Conservation (phyloP, 345 rosid species). For the Aethionema arabicum region DNA sequence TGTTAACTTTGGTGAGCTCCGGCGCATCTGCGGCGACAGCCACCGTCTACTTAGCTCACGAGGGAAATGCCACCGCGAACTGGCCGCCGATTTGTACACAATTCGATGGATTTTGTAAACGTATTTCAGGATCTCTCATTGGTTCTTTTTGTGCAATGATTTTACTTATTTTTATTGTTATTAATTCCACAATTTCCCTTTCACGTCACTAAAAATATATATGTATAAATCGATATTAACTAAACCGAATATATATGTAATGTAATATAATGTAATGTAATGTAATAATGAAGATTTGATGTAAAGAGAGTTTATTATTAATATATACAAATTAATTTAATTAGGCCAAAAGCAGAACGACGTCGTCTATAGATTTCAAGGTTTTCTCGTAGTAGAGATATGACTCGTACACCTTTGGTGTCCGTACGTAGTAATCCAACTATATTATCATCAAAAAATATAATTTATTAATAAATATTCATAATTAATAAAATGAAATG, state of each 20-base stretch:
- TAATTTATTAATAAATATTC: not conserved
- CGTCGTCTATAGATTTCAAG: slow-evolving; percentile 64
- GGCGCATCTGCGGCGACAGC: slow-evolving; percentile 40
- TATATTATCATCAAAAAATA: slow-evolving; percentile 31
- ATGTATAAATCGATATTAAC: not conserved
- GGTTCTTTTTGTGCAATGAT: slow-evolving; percentile 58
- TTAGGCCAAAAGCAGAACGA: slow-evolving; percentile 57
- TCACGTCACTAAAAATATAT: slow-evolving; percentile 38
- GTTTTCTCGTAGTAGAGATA: slow-evolving; percentile 86
- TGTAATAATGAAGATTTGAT: not conserved
- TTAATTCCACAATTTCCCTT: slow-evolving; percentile 46
- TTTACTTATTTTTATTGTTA: slow-evolving; percentile 45
- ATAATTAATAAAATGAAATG: not conserved
- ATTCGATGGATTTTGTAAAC: slow-evolving; percentile 51
- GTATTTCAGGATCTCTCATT: slow-evolving; percentile 58
- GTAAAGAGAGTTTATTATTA: not conserved
- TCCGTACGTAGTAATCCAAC: slow-evolving; percentile 71
- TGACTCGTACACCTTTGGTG: slow-evolving; percentile 90
- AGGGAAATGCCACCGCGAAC: slow-evolving; percentile 37
- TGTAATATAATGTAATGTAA: slow-evolving; percentile 17
- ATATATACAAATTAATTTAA: not conserved
- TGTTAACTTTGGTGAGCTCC: slow-evolving; percentile 35
- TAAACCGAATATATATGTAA: not conserved
- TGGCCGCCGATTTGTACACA: slow-evolving; percentile 72
- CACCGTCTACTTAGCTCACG: slow-evolving; percentile 39